phyloP scores from a whole-genome alignment of 495 filamentous ascomycete species.

The Penicillium lagena region DNA sequence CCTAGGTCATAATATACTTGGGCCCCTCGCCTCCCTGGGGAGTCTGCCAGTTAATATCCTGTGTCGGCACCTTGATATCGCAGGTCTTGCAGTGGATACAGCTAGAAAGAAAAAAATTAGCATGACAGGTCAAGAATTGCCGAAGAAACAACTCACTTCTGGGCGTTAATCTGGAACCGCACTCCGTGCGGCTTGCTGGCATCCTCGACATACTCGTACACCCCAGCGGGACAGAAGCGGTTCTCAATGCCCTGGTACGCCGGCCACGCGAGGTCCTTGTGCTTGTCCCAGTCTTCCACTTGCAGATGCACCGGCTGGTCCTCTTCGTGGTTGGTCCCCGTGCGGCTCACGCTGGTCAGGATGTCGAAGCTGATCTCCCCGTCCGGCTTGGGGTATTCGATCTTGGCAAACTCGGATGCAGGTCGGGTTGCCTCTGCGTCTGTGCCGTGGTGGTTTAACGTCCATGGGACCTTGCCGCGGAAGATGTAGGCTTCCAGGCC shows the following conservation, averaged over 20 bases:
- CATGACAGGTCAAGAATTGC: not conserved
- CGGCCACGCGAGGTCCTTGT: slow-evolving; percentile 76
- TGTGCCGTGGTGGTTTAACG: slow-evolving; percentile 71
- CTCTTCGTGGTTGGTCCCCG: slow-evolving; percentile 97
- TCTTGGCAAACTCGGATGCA: slow-evolving; percentile 75
- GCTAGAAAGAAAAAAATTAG: slow-evolving; percentile 40
- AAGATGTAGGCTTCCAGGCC: slow-evolving; percentile 86
- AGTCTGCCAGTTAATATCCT: slow-evolving; percentile 96
- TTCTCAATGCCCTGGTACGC: slow-evolving; percentile 90
- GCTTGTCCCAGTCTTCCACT: slow-evolving; percentile 89
- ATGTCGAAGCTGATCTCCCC: slow-evolving; percentile 93
- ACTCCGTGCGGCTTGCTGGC: slow-evolving; percentile 73
- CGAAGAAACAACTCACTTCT: slow-evolving; percentile 65
- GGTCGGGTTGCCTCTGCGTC: slow-evolving; percentile 64
- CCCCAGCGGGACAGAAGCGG: slow-evolving; percentile 97
- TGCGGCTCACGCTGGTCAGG: slow-evolving; percentile 84
- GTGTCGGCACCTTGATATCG: slow-evolving; percentile 93
- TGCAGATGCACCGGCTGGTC: slow-evolving; percentile 95
- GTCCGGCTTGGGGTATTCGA: slow-evolving; percentile 96
- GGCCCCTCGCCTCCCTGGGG: slow-evolving; percentile 95
- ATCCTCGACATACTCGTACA: slow-evolving; percentile 98
- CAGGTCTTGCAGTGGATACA: slow-evolving; percentile 99
- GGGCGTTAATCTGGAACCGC: slow-evolving; percentile 94
- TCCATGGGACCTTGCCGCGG: slow-evolving; percentile 86
- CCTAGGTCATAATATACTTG: slow-evolving; percentile 88